Evolutionary conservation across 371 early-diverging fungal genomes (phyloP).

Genomic region (Rhizopus sp.): DNA sequence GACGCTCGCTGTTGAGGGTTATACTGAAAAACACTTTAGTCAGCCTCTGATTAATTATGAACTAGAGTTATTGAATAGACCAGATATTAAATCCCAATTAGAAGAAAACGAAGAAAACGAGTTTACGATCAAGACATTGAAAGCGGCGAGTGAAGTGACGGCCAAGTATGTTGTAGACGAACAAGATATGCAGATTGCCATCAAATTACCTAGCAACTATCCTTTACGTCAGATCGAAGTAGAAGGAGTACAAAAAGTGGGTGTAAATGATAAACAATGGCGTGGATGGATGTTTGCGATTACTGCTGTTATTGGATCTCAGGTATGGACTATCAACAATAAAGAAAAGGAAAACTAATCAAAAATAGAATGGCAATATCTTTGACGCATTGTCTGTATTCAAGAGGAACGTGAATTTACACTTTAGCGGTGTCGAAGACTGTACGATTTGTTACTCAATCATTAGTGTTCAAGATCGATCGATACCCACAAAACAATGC

Average conservation of each 20-base stretch:
- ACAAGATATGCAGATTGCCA: slow-evolving; percentile 77
- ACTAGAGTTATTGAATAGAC: slow-evolving; percentile 50
- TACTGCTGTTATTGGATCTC: slow-evolving; percentile 73
- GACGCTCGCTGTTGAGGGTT: slow-evolving; percentile 73
- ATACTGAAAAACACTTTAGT: slow-evolving; percentile 73
- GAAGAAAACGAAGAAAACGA: slow-evolving; percentile 58
- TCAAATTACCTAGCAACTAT: slow-evolving; percentile 79
- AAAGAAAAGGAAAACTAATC: too few relatives aligned
- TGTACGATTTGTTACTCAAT: slow-evolving; percentile 97
- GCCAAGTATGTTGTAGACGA: slow-evolving; percentile 87
- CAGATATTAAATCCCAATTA: slow-evolving; percentile 48
- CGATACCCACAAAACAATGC: slow-evolving; percentile 91
- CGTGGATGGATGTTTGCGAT: slow-evolving; percentile 86
- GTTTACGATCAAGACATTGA: slow-evolving; percentile 70
- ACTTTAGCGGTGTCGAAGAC: slow-evolving; percentile 93
- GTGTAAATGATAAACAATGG: slow-evolving; percentile 87
- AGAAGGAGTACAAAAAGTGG: slow-evolving; percentile 78
- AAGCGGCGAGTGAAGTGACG: slow-evolving; percentile 70
- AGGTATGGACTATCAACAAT: slow-evolving; percentile 29
- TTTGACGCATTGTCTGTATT: slow-evolving; percentile 81
- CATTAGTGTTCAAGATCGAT: slow-evolving; percentile 83
- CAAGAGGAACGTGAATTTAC: slow-evolving; percentile 81
- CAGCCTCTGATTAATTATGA: slow-evolving; percentile 70
- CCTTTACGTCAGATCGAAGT: slow-evolving; percentile 85
- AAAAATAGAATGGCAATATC: slow-evolving; percentile 75